Percentiles rank a stretch among this genome's conserved stretches.
These are phyloP conservation scores for Didymella pinodella DNA, from an alignment of 2,329 filamentous ascomycete genomes.

Conservation along the genomic window DNA sequence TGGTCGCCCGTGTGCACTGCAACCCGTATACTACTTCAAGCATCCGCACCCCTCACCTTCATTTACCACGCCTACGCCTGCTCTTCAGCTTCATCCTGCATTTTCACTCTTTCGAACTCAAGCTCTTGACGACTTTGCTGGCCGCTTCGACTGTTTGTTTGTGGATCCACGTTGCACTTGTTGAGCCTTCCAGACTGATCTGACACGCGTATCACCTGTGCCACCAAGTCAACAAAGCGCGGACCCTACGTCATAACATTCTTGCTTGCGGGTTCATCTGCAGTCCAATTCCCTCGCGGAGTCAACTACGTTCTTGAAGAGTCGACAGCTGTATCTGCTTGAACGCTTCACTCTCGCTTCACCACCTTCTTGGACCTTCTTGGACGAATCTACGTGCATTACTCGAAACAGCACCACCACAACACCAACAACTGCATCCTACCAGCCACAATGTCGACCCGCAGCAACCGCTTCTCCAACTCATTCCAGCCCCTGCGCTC, in stretches of 20 bases:
- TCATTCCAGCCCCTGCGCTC: slow-evolving; percentile 48
- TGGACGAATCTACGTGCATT: slow-evolving; percentile 15
- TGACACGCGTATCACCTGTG: slow-evolving; percentile 23
- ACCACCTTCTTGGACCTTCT: neutral
- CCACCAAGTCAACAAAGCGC: slow-evolving; percentile 20
- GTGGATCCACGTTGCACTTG: slow-evolving; percentile 10
- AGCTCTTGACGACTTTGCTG: slow-evolving; percentile 17
- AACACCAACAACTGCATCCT: slow-evolving; percentile 4
- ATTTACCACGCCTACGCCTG: slow-evolving; percentile 12
- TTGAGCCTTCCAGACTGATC: slow-evolving; percentile 17
- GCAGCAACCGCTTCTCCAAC: slow-evolving; percentile 48
- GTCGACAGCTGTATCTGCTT: slow-evolving; percentile 31
- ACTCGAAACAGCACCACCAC: slow-evolving; percentile 15
- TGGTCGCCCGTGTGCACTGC: slow-evolving; percentile 5
- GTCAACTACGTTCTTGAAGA: slow-evolving; percentile 15
- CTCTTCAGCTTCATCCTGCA: slow-evolving; percentile 9
- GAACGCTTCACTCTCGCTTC: slow-evolving; percentile 14
- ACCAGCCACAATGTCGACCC: slow-evolving; percentile 41
- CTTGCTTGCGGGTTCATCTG: slow-evolving; percentile 13
- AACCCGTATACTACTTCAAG: slow-evolving; percentile 12
- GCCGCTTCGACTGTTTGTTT: slow-evolving; percentile 5
- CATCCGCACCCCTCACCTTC: slow-evolving; percentile 25
- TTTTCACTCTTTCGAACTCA: neutral
- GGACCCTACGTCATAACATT: slow-evolving; percentile 23
- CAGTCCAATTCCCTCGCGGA: slow-evolving; percentile 12